Evolutionary conservation across 1,284 basidiomycete genomes (phyloP), one percentile per base, ranked within the genome.

Genomic region (Wallemia ichthyophaga): DNA sequence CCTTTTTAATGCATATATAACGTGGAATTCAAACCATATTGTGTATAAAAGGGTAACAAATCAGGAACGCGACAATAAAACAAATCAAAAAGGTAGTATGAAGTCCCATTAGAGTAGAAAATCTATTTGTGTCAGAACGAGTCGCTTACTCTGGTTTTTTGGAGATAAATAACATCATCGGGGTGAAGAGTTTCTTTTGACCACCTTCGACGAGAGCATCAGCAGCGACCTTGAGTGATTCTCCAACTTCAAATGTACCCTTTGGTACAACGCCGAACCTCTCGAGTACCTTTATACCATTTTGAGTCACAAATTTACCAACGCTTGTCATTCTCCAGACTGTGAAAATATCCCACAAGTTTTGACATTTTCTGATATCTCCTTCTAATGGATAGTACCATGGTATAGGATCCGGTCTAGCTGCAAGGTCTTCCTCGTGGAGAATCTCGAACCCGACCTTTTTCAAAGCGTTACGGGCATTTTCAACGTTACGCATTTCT

Each of bases 331-430:
- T 94, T 61, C 88, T 76, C 81, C 82, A 85, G 58, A 85, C 82
- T 23, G 82, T 84, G 66, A 88, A 73, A 64, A 82, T 79, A 69
- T 98, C 94, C 85, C 88, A 95, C 25, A 80, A 66, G 2, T 91
- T 95, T 74, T 98, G 92, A 9, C 85, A 83, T 72, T 96, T 92
- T 64, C 73, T 69, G 64, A 95, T 76, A 70, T 94, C 86, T 63
- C 91, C 91, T 71, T 92, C 89, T 56, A 96, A 78, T 5, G 91
- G 88, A 72, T 95, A 95, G 73, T 91, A 96, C 92, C 92, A 98
- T 0, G 81, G 79, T 53, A 95, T 73, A 26, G 73, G 71, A 68
- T 94, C 89, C 0, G 74, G 72, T 58, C 87, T 81, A 59, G 83
- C 85, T 1, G 94, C 92, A 53, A 98, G 76, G 70, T 98, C 92